Conservation (phyloP, 2,329 filamentous ascomycete species). For the Microcera coccophila region DNA sequence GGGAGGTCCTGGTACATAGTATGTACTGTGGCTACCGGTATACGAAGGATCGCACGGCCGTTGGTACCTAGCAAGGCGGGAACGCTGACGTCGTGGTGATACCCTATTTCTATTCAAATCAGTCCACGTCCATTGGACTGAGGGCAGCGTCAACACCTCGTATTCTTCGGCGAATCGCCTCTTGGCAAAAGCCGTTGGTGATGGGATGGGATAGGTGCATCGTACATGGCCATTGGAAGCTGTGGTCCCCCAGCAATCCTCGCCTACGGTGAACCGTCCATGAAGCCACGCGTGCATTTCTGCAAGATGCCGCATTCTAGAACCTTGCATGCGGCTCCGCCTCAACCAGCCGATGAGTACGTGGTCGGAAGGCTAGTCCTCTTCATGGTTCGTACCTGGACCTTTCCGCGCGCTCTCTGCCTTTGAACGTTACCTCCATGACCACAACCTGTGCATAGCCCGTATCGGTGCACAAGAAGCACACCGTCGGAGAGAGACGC, state of each 20-base stretch:
- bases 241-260: neutral
- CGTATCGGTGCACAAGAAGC: too few species aligned
- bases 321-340: neutral
- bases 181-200: neutral
- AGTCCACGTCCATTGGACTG: neutral
- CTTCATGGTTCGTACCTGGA: too few species aligned
- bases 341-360: neutral
- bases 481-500: too few species aligned
- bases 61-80: too few species aligned
- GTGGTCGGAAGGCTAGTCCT: too few species aligned
- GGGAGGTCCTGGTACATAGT: neutral
- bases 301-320: neutral
- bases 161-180: neutral
- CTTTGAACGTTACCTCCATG: too few species aligned
- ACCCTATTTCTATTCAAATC: neutral
- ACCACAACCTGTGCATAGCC: too few species aligned
- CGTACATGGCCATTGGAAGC: neutral
- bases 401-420: too few species aligned
- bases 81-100: neutral
- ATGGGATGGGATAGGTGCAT: too few species aligned
- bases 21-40: neutral
- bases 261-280: neutral
- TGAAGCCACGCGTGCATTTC: neutral
- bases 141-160: neutral
- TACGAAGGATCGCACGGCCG: too few species aligned